Evolutionary conservation across 768 basidiomycete species (phyloP), one percentile per base, ranked within the genome.

Genomic region (Termitomyces bulborhizus): DNA sequence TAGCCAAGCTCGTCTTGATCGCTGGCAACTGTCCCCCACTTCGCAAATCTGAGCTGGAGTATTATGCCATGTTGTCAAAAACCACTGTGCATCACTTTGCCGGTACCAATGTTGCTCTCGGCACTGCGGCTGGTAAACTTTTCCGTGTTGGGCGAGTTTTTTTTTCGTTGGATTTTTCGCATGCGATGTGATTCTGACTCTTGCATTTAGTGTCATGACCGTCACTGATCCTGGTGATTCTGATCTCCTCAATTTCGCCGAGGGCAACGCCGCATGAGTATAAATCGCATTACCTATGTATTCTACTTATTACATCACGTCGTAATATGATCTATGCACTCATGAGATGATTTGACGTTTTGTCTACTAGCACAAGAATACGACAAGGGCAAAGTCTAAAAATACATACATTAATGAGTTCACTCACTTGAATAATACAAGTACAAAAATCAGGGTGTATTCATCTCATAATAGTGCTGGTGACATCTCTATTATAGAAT

Each of bases 11-110:
- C 64, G 88, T 99, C 69, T 78, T 99, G 73, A 97, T 99, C 69
- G 93, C 96, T 67, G 95, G 93, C 64, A 99, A 99, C 79, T 97
- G 94, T 79, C 97, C 97, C 56, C 97, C 97, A 60, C 85, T 99
- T 60, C 93, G 97, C 74, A 97, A 97, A 75, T 98, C 96, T 58
- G 97, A 99, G 81, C 82, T 99, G 57, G 97, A 99, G 80, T 99
- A 98, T 82, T 99, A 98, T 71, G 97, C 94, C 77, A 97, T 97
- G 95, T 82, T 99, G 71, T 97, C 94, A 63, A 99, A 99, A 82
- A 98, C 96, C 55, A 85, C 90, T 55, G 96, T 98, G 55, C 97
- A 98, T 77, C 95, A 98, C 79, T 99, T 97, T 73, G 80, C 85
- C 61, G 97, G 97, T 61, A 94, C 94, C 60, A 99, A 99, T 71